Percentiles rank a stretch among this genome's conserved stretches.
Conservation (phyloP, 1,284 basidiomycete genomes). For the Sphaerobolus stellatus region DNA sequence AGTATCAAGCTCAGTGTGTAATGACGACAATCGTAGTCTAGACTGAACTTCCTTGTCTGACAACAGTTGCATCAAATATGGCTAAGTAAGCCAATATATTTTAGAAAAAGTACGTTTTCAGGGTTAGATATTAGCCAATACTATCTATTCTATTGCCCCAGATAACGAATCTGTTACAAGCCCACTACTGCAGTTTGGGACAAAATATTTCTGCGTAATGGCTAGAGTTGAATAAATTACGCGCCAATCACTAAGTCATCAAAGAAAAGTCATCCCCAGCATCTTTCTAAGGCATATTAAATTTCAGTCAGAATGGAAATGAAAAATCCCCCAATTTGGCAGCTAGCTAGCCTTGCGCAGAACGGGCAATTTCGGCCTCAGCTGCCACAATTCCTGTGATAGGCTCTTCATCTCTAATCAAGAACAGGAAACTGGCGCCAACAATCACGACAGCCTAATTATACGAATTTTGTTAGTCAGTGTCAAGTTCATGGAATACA, state of each 20-base stretch:
- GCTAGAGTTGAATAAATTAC: not conserved
- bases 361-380: not conserved
- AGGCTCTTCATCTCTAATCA: not conserved
- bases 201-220: no score
- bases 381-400: not conserved
- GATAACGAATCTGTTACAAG: no score
- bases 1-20: no score
- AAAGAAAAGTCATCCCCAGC: not conserved
- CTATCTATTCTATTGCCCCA: no score
- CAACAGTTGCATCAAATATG: no score
- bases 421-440: not conserved
- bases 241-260: not conserved
- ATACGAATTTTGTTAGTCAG: not conserved
- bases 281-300: not conserved
- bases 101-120: no score
- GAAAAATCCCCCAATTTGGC: not conserved
- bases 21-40: no score
- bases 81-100: no score
- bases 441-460: not conserved
- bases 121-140: no score
- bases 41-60: no score
- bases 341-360: not conserved
- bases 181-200: no score
- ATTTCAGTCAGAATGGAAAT: not conserved
- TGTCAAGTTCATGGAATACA: not conserved